A percentile compares a stretch with the other conserved stretches of the same genome.
phyloP scores from a whole-genome alignment of 768 basidiomycete species.

The Calocybe gangraenosa region DNA sequence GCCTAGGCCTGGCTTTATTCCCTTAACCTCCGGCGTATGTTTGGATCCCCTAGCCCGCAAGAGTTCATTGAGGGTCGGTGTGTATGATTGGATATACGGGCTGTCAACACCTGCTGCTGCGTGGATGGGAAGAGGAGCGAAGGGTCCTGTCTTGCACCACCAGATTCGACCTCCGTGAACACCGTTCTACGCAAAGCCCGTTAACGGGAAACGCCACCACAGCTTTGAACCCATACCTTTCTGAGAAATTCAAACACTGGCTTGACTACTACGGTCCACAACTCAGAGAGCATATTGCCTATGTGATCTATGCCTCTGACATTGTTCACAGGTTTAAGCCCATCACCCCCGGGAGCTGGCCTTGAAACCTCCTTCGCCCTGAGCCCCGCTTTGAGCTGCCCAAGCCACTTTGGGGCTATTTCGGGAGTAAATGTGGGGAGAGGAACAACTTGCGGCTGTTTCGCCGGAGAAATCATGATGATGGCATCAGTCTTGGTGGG shows the following conservation, averaged over 20 bases:
- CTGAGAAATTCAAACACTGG: slow-evolving; percentile 2
- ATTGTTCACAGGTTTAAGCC: not conserved
- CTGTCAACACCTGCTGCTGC: slow-evolving; percentile 10
- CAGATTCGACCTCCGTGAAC: slow-evolving; percentile 8
- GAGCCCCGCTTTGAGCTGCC: not conserved
- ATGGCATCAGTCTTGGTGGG: slow-evolving; percentile 15
- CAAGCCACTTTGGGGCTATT: not conserved
- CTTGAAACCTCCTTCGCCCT: not conserved
- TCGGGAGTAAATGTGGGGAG: not conserved
- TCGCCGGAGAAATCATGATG: slow-evolving; percentile 3
- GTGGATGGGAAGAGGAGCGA: slow-evolving; percentile 12
- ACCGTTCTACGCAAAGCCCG: not conserved
- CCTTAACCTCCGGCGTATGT: not conserved
- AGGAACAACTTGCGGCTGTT: not conserved
- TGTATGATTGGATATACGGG: slow-evolving; percentile 13
- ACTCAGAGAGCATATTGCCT: not conserved
- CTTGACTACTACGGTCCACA: slow-evolving; percentile 3
- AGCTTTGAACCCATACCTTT: slow-evolving; percentile 1
- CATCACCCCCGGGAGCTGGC: not conserved
- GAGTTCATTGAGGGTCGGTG: slow-evolving; percentile 9
- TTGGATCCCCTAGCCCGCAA: slow-evolving; percentile 4
- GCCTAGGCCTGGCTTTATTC: not conserved
- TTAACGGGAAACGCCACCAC: not conserved
- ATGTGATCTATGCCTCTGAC: not conserved
- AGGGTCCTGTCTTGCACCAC: slow-evolving; percentile 11